These are phyloP conservation scores for Carex littledalei DNA, from an alignment of 176 grass and related monocot species.

Conservation along the genomic window DNA sequence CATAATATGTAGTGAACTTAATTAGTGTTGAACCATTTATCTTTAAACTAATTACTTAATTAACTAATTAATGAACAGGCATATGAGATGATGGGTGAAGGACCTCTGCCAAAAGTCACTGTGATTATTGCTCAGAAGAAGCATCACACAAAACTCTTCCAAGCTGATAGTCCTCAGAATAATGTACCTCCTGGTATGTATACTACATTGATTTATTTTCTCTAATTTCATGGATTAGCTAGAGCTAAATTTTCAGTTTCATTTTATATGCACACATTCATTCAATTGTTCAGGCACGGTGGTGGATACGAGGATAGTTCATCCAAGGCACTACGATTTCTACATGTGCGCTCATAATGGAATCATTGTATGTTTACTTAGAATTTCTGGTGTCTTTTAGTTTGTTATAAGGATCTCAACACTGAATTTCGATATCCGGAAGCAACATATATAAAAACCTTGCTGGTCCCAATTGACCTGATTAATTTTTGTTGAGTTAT, in stretches of 20 bases:
- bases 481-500: neutral
- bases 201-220: neutral
- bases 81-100: slow-evolving; percentile 29
- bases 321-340: slow-evolving; percentile 54
- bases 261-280: no score
- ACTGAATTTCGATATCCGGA: neutral
- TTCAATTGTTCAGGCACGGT: slow-evolving; percentile 32
- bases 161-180: neutral
- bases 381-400: neutral
- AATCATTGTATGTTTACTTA: slow-evolving; percentile 33
- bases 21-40: neutral
- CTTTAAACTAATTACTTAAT: neutral
- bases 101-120: slow-evolving; percentile 42
- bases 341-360: slow-evolving; percentile 61
- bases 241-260: neutral
- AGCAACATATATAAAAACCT: neutral
- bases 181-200: slow-evolving; percentile 49
- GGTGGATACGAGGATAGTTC: slow-evolving; percentile 39
- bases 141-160: slow-evolving; percentile 57
- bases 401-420: neutral
- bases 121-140: slow-evolving; percentile 58
- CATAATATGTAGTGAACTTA: neutral
- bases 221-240: neutral
- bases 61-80: slow-evolving; percentile 23
- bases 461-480: neutral